Evolutionary conservation across 2,329 filamentous ascomycete genomes (phyloP).

Genomic region (Colletotrichum cuscutae): DNA sequence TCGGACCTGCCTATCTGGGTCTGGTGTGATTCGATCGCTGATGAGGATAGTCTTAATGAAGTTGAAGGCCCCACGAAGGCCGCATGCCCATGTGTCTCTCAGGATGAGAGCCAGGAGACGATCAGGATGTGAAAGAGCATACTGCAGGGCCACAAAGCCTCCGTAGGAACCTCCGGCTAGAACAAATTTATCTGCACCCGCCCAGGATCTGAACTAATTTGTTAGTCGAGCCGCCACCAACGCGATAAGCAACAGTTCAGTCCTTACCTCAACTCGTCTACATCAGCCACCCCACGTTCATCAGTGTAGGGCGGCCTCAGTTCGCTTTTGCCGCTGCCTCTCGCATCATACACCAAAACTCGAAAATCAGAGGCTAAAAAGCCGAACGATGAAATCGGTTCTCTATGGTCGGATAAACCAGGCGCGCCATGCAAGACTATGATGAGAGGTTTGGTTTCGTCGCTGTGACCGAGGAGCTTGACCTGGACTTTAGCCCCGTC

Average conservation of each 20-base stretch:
- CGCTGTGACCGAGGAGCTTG: constrained; percentile 33
- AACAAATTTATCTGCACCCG: constrained; percentile 36
- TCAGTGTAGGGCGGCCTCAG: constrained; percentile 38
- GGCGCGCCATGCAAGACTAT: constrained; percentile 39
- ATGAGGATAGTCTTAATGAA: constrained; percentile 31
- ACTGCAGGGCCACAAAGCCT: constrained; percentile 37
- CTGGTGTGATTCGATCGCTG: constrained; percentile 32
- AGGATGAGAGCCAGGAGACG: constrained; percentile 38
- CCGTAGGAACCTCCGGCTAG: constrained; percentile 41
- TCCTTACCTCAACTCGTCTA: constrained; percentile 39
- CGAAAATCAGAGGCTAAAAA: constrained; percentile 37
- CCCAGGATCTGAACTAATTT: constrained; percentile 32
- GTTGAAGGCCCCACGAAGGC: constrained; percentile 29
- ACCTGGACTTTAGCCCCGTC: constrained; percentile 37
- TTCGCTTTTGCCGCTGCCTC: constrained; percentile 40
- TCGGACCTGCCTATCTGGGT: constrained; percentile 36
- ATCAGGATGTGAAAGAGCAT: constrained; percentile 37
- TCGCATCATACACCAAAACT: constrained; percentile 39
- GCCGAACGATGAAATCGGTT: constrained; percentile 35
- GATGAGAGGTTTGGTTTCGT: constrained; percentile 36
- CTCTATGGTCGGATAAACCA: constrained; percentile 38
- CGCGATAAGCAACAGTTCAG: neutral
- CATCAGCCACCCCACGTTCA: constrained; percentile 39
- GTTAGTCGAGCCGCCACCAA: neutral
- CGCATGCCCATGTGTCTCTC: constrained; percentile 38